These are phyloP conservation scores for Talaromyces stipitatus DNA, from an alignment of 495 filamentous ascomycete species.

Conservation along the genomic window DNA sequence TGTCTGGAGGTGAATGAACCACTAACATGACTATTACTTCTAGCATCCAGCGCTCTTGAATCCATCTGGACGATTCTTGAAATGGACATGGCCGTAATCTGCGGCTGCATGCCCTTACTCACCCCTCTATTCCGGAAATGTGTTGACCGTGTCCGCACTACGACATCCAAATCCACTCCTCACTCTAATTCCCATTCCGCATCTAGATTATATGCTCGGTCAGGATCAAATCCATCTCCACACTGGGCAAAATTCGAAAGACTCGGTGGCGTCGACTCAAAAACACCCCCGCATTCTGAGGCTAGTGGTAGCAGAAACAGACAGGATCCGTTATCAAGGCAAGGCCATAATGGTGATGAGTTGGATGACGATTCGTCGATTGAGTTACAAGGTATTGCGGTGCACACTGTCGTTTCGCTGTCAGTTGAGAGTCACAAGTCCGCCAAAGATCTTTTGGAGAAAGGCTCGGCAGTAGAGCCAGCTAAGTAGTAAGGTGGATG, in stretches of 20 bases:
- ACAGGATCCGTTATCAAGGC: background rate
- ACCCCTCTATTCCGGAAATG: conserved; percentile 13
- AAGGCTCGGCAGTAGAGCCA: too few relatives aligned
- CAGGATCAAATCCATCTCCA: background rate
- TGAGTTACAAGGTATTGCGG: conserved; percentile 8
- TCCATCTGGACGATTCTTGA: conserved; percentile 46
- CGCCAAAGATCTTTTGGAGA: too few relatives aligned
- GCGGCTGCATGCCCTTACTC: conserved; percentile 36
- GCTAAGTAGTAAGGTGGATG: too few relatives aligned
- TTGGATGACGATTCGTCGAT: conserved; percentile 2
- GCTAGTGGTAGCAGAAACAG: too few relatives aligned
- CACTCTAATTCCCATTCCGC: background rate
- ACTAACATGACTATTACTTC: too few relatives aligned
- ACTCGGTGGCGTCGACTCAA: too few relatives aligned
- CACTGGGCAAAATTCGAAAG: too few relatives aligned
- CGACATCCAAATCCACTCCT: background rate
- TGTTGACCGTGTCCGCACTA: conserved; percentile 1
- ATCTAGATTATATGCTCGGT: background rate
- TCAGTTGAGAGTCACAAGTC: background rate
- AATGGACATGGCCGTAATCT: conserved; percentile 42
- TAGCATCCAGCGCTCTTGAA: conserved; percentile 22
- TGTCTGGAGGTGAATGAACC: too few relatives aligned
- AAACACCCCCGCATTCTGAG: too few relatives aligned
- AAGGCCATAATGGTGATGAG: background rate
- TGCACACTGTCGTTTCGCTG: conserved; percentile 20